Evolutionary conservation across 116 monocot genomes (phyloP).

Genomic region (Trichopus zeylanicus): DNA sequence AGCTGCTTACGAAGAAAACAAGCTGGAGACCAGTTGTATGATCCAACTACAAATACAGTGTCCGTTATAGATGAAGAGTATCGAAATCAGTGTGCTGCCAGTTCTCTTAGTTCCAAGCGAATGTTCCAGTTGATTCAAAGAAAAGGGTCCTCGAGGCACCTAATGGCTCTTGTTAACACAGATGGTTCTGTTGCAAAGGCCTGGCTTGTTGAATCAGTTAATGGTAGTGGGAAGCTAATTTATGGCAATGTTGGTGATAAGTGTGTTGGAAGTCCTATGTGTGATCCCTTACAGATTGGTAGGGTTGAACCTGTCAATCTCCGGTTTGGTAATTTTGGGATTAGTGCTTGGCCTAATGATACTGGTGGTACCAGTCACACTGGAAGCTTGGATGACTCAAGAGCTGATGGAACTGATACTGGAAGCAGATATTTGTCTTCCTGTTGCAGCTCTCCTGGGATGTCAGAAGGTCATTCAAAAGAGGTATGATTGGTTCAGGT

Average conservation of each 20-base stretch:
- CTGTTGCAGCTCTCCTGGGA: slow-evolving; percentile 68
- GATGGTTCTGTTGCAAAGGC: slow-evolving; percentile 92
- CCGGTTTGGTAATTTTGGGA: slow-evolving; percentile 78
- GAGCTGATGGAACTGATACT: slow-evolving; percentile 49
- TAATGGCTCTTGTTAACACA: slow-evolving; percentile 78
- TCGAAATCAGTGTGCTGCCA: slow-evolving; percentile 54
- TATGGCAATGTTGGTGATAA: slow-evolving; percentile 19
- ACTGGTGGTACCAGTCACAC: slow-evolving; percentile 57
- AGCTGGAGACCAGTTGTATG: slow-evolving; percentile 68
- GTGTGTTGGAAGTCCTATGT: slow-evolving; percentile 45
- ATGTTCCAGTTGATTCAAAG: slow-evolving; percentile 84
- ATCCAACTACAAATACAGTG: slow-evolving; percentile 65
- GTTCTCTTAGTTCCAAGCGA: slow-evolving; percentile 68
- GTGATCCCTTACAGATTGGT: slow-evolving; percentile 71
- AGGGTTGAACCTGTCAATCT: slow-evolving; percentile 83
- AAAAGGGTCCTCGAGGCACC: slow-evolving; percentile 64
- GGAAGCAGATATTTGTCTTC: slow-evolving; percentile 58
- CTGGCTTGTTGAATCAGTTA: slow-evolving; percentile 55
- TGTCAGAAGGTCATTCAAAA: slow-evolving; percentile 59
- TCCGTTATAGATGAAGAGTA: slow-evolving; percentile 68
- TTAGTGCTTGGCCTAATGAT: slow-evolving; percentile 87
- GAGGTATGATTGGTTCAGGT: slow-evolving; percentile 71
- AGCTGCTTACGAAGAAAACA: slow-evolving; percentile 61
- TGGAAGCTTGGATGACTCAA: slow-evolving; percentile 68
- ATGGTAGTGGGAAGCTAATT: slow-evolving; percentile 13